Evolutionary conservation across 306 rosid species (phyloP).

Genomic region (Trifolium subterraneum): DNA sequence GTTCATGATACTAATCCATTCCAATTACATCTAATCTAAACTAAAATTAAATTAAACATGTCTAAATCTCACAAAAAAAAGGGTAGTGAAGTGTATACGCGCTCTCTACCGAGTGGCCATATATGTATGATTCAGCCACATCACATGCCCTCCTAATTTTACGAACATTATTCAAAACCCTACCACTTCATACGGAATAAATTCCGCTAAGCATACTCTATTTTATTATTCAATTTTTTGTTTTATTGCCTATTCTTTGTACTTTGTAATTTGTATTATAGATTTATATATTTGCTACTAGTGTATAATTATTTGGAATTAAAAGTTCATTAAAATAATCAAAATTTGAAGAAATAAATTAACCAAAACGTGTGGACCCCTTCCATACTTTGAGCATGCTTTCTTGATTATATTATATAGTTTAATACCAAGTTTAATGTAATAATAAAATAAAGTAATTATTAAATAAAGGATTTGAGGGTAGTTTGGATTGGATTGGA

Average conservation of each 20-base stretch:
- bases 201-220: constrained; percentile 47
- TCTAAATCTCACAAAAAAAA: constrained; percentile 1
- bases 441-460: not conserved
- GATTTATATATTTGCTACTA: not conserved
- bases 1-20: not conserved
- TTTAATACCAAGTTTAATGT: not conserved
- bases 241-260: constrained; percentile 19
- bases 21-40: not conserved
- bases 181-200: constrained; percentile 54
- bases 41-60: constrained; percentile 10
- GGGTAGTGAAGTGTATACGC: constrained; percentile 44
- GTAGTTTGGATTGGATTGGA: constrained; percentile 56
- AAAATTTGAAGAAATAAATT: not conserved
- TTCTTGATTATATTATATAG: not conserved
- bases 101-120: constrained; percentile 7
- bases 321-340: not conserved
- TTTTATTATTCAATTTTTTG: constrained; percentile 18
- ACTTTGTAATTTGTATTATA: not conserved
- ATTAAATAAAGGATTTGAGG: not conserved
- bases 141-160: constrained; percentile 44
- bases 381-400: constrained; percentile 6
- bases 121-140: constrained; percentile 35
- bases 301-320: constrained; percentile 27
- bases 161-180: constrained; percentile 47
- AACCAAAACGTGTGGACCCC: constrained; percentile 62